These are phyloP conservation scores for Leccinellum rugosiceps DNA, from an alignment of 768 basidiomycete species.

Conservation along the genomic window DNA sequence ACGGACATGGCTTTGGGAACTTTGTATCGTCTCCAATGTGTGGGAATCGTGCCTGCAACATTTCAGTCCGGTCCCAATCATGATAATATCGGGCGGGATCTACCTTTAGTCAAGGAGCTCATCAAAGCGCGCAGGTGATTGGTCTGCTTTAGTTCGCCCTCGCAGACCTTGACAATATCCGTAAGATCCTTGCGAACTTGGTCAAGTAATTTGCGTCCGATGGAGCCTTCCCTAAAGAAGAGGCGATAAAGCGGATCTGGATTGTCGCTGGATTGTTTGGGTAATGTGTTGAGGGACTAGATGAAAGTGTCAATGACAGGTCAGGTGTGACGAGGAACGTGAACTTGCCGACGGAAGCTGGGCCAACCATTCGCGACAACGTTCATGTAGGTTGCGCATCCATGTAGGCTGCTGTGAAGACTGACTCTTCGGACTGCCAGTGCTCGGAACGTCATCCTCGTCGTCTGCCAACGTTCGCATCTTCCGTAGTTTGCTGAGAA, in stretches of 20 bases:
- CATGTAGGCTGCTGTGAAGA: slow-evolving; percentile 83
- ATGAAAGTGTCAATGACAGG: slow-evolving; percentile 9
- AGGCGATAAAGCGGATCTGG: slow-evolving; percentile 86
- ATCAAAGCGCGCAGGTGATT: slow-evolving; percentile 92
- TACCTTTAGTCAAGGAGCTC: slow-evolving; percentile 87
- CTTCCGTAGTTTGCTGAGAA: slow-evolving; percentile 85
- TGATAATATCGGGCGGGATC: slow-evolving; percentile 4
- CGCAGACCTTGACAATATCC: slow-evolving; percentile 80
- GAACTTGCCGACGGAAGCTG: slow-evolving; percentile 68
- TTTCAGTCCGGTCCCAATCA: slow-evolving; percentile 5
- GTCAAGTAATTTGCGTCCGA: slow-evolving; percentile 74
- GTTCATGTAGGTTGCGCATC: slow-evolving; percentile 85
- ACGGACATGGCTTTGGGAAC: slow-evolving; percentile 79
- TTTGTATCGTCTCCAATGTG: slow-evolving; percentile 88
- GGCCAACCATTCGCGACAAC: slow-evolving; percentile 81
- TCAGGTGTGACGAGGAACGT: neutral
- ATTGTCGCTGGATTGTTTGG: slow-evolving; percentile 64
- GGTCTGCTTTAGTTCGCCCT: slow-evolving; percentile 89
- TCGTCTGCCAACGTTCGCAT: slow-evolving; percentile 89
- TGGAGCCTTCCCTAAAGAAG: slow-evolving; percentile 82
- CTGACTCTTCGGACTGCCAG: slow-evolving; percentile 59
- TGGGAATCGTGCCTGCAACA: slow-evolving; percentile 74
- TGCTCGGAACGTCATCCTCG: slow-evolving; percentile 60
- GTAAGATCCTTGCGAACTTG: slow-evolving; percentile 78
- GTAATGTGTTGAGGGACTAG: slow-evolving; percentile 62